Evolutionary conservation across 768 basidiomycete genomes (phyloP), one percentile per base, ranked within the genome.

Genomic region (Naganishia randhawae): DNA sequence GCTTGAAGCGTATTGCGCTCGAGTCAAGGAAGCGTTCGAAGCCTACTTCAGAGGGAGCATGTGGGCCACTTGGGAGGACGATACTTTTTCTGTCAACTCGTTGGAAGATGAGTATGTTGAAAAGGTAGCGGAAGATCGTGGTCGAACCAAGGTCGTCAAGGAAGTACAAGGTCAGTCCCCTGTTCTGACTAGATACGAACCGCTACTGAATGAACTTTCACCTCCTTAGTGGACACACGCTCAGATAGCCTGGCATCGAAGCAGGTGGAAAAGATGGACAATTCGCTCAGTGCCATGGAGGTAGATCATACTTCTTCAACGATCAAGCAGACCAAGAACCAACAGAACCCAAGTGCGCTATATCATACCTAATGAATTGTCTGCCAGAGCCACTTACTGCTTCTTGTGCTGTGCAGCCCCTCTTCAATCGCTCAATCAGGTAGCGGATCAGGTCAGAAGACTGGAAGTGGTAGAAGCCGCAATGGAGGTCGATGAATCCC

Each of bases 11-110:
- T 79, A 79, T 65, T 74, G 76, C 55, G 78, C 77, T 41, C 50
- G 78, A 27, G 78, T 79, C 1, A 74, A 73, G 61, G 78, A 79
- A 65, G 78, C 78, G 27, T 79, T 79, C 55, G 73, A 77, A 27
- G 76, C 78, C 37, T 79, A 79, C 67, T 71, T 79, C 67, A 42
- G 63, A 25, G 72, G 73, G 33, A 70, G 69, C 8, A 41, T 66
- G 1, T 66, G 69, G 64, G 55, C 48, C 25, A 54, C 52, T 13
- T 66, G 53, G 64, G 53, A 50, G 35, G 62, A 63, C 33, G 66
- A 61, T 42, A 22, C 37, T 7, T 22, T 61, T 41, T 39, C 37
- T 14, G 39, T 61, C 22, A 61, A 39, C 17, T 61, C 57, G 8
- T 25, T 61, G 7, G 54, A 37, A 22, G 54, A 35, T 2, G 54